Conservation (phyloP, 306 rosid species). For the Fragaria nilgerrensis region DNA sequence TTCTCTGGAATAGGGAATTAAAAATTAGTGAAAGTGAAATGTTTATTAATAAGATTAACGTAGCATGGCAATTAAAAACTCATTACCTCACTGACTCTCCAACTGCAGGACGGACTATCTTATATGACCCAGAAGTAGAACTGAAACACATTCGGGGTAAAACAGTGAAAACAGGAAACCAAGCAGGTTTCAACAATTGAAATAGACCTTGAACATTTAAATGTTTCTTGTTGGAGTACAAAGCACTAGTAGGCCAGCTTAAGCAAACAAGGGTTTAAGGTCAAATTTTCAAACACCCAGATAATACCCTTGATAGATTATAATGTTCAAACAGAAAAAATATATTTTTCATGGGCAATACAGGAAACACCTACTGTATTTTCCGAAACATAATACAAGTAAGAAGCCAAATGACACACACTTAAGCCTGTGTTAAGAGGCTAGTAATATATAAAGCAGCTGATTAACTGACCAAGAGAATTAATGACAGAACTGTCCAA, state of each 20-base stretch:
- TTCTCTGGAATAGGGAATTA: conserved; percentile 52
- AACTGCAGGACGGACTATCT: conserved; percentile 93
- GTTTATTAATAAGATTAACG: conserved; percentile 3
- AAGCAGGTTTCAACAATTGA: neutral
- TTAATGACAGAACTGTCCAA: neutral
- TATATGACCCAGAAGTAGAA: conserved; percentile 72
- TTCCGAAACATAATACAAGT: neutral
- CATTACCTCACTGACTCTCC: conserved; percentile 90
- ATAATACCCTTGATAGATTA: neutral
- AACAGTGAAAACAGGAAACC: conserved; percentile 18
- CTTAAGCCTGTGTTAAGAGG: neutral
- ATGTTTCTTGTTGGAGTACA: neutral
- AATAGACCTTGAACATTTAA: neutral
- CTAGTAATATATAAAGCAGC: neutral
- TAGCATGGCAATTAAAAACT: conserved; percentile 17
- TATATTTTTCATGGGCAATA: neutral
- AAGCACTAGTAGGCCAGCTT: neutral
- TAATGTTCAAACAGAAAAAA: too few relatives aligned
- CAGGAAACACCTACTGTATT: neutral
- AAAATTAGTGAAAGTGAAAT: conserved; percentile 15
- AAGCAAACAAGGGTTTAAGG: neutral
- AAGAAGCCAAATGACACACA: neutral
- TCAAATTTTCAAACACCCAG: too few relatives aligned
- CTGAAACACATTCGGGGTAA: conserved; percentile 47
- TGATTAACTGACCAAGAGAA: neutral